Evolutionary conservation across 2,329 filamentous ascomycete species (phyloP), one percentile per base, ranked within the genome.

Genomic region (Endoconidiophora laricicola): DNA sequence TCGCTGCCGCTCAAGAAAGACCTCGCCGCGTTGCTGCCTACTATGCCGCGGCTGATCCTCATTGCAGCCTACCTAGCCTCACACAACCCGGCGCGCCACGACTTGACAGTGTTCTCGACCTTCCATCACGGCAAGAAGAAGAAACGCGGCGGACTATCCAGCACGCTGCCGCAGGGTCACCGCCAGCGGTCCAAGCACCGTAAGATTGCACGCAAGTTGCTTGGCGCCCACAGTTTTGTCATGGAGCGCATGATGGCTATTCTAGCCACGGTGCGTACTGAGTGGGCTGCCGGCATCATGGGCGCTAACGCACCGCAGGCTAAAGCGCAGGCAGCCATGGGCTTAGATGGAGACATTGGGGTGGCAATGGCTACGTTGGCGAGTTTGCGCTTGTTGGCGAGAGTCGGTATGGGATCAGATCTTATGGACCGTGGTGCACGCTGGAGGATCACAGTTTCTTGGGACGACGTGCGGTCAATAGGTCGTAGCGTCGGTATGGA

Each of bases 171-270:
- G 16, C 44, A 58, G 56, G 10, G 56, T 63, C 12, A 60, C 59
- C 29, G 29, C 12, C 58, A 10, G 58, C 58, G 14, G 62, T 62
- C 65, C 48, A 79, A 78, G 59, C 75, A 80, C 57, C 73, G 81
- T 50, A 84, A 84, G 63, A 85, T 90, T 20, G 77, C 83, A 9
- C 73, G 85, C 23, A 85, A 86, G 62, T 68, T 90, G 2, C 73
- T 91, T 3, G 83, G 83, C 7, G 81, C 85, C 0, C 79, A 83
- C 55, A 78, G 81, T 1, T 91, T 91, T 58, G 73, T 84, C 4
- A 66, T 90, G 12, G 85, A 91, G 64, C 72, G 85, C 33, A 76
- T 90, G 70, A 70, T 90, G 49, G 82, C 85, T 6, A 86, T 91
- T 22, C 83, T 86, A 55, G 73, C 77, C 7, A 78, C 81, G 1